phyloP scores from a whole-genome alignment of 2,329 filamentous ascomycete species.

The Penicillium sp. region DNA sequence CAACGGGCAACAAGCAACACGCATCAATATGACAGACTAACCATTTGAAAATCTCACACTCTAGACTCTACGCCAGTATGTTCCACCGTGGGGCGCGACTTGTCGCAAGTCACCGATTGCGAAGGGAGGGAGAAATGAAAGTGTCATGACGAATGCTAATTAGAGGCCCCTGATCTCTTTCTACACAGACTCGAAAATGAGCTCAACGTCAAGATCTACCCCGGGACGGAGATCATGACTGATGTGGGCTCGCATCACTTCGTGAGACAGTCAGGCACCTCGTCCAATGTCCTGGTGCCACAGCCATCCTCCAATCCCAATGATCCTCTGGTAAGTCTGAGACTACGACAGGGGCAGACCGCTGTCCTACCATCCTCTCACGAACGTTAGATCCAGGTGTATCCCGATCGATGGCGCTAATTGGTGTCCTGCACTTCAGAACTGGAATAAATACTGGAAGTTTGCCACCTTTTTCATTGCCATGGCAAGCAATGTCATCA shows the following conservation, averaged over 20 bases:
- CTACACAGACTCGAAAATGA: constrained; percentile 45
- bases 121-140: no score
- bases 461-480: constrained; percentile 43
- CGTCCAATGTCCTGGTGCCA: constrained; percentile 45
- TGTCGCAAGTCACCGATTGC: no score
- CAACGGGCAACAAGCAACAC: no score
- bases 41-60: background rate
- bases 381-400: no score
- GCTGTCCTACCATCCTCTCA: no score
- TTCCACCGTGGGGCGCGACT: background rate
- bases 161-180: no score
- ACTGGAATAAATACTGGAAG: constrained; percentile 47
- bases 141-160: no score
- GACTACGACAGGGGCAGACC: no score
- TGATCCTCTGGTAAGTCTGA: constrained; percentile 39
- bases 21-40: no score
- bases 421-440: constrained; percentile 22
- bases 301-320: constrained; percentile 45
- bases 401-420: no score
- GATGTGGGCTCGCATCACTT: constrained; percentile 60
- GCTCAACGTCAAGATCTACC: constrained; percentile 50
- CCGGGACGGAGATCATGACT: constrained; percentile 55
- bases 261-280: constrained; percentile 47
- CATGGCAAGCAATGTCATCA: constrained; percentile 46
- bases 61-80: constrained; percentile 23